Conservation (phyloP, 208 protist species). For the Histomonas meleagridis region DNA sequence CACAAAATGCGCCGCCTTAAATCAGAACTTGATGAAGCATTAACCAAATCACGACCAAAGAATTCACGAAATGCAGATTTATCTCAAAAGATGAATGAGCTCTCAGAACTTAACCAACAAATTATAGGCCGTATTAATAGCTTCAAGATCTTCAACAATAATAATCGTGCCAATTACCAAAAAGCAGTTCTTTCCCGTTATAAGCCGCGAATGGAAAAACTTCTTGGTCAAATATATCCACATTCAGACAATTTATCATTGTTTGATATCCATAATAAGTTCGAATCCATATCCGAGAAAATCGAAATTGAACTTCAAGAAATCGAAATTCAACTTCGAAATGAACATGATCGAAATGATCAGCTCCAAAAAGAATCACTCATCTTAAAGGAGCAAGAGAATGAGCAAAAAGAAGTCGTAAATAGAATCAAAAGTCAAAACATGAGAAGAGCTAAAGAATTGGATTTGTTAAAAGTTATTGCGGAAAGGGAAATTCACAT, state of each 20-base stretch:
- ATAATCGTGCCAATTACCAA: not conserved
- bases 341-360: not conserved
- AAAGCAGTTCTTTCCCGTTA: not conserved
- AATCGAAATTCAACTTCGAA: not conserved
- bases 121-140: not conserved
- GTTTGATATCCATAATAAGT: not conserved
- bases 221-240: conserved; percentile 18
- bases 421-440: not conserved
- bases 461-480: not conserved
- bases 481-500: not conserved
- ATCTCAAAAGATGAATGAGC: not conserved
- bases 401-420: not conserved
- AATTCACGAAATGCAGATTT: not conserved
- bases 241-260: not conserved
- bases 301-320: not conserved
- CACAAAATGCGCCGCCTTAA: not conserved
- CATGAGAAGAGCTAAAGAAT: not conserved
- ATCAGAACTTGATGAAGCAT: not conserved
- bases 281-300: not conserved
- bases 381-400: not conserved
- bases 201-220: conserved; percentile 24
- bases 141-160: not conserved
- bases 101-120: not conserved
- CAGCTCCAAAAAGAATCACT: conserved; percentile 25
- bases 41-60: not conserved